phyloP scores from a whole-genome alignment of 2,329 filamentous ascomycete species.

The Sclerotinia borealis region DNA sequence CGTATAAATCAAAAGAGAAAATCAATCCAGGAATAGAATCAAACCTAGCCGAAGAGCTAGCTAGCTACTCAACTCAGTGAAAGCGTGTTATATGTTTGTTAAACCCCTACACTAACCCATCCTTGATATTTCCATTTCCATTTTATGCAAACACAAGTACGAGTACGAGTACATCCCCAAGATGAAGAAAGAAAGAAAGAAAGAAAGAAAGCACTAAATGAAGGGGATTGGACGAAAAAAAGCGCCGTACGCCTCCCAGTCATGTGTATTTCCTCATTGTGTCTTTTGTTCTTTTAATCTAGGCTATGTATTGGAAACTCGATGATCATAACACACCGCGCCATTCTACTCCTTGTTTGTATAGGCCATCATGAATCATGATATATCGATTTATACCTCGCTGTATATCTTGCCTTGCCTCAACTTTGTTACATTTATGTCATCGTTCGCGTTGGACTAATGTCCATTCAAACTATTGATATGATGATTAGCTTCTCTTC shows the following conservation, averaged over 20 bases:
- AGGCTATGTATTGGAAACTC: not conserved
- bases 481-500: conserved; percentile 10
- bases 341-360: not conserved
- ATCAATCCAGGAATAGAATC: too few species aligned
- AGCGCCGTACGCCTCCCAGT: not conserved
- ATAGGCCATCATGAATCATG: conserved; percentile 1
- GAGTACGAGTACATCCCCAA: too few species aligned
- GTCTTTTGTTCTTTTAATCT: not conserved
- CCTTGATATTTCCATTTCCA: too few species aligned
- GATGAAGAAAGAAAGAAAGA: not conserved
- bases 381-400: not conserved
- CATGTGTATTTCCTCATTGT: not conserved
- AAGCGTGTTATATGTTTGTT: too few species aligned
- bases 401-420: not conserved
- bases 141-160: too few species aligned
- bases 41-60: too few species aligned
- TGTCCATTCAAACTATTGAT: conserved; percentile 32
- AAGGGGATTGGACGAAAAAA: too few species aligned
- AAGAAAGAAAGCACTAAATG: too few species aligned
- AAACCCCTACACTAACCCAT: too few species aligned
- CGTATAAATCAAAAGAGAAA: too few species aligned
- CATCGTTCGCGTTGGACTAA: conserved; percentile 46
- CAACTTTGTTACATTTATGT: not conserved
- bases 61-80: too few species aligned
- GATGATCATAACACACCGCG: not conserved